These are phyloP conservation scores for Fusarium incarnatum DNA, from an alignment of 2,329 filamentous ascomycete species.

Conservation along the genomic window DNA sequence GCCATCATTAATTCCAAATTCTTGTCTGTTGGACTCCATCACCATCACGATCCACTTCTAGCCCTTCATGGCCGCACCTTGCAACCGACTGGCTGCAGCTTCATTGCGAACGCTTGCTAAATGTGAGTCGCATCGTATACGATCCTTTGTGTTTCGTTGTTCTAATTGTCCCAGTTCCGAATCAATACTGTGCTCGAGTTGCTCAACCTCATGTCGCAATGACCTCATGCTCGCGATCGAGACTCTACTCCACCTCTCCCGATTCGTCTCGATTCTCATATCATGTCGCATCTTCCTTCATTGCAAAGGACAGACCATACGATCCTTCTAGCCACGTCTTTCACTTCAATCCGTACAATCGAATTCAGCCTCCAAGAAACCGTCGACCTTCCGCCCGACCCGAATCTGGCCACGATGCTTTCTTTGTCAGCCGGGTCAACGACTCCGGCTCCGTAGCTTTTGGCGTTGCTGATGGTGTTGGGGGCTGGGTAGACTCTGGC, in stretches of 20 bases:
- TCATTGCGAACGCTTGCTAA: conserved; percentile 41
- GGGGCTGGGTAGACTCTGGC: conserved; percentile 92
- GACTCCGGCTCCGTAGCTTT: conserved; percentile 79
- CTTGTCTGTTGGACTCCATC: conserved; percentile 1
- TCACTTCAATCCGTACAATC: conserved; percentile 75
- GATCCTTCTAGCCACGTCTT: conserved; percentile 76
- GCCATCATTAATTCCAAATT: conserved; percentile 12
- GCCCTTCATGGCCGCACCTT: conserved; percentile 45
- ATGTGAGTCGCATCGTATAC: conserved; percentile 28
- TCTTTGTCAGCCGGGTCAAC: conserved; percentile 88
- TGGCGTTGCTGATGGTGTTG: conserved; percentile 93
- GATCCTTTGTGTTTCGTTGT: background rate
- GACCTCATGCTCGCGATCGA: conserved; percentile 36
- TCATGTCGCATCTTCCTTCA: conserved; percentile 79
- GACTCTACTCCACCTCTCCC: conserved; percentile 43
- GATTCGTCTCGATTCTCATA: conserved; percentile 66
- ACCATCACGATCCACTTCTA: conserved; percentile 24
- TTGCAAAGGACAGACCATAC: conserved; percentile 76
- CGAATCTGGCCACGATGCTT: conserved; percentile 92
- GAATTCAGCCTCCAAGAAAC: conserved; percentile 62
- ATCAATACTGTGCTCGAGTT: conserved; percentile 18
- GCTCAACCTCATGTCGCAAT: conserved; percentile 26
- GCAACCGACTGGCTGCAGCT: conserved; percentile 37
- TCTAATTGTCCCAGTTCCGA: conserved; percentile 38
- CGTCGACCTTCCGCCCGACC: conserved; percentile 63